These are phyloP conservation scores for Vitis cinerea DNA, from an alignment of 164 flowering plant genomes.

Conservation along the genomic window DNA sequence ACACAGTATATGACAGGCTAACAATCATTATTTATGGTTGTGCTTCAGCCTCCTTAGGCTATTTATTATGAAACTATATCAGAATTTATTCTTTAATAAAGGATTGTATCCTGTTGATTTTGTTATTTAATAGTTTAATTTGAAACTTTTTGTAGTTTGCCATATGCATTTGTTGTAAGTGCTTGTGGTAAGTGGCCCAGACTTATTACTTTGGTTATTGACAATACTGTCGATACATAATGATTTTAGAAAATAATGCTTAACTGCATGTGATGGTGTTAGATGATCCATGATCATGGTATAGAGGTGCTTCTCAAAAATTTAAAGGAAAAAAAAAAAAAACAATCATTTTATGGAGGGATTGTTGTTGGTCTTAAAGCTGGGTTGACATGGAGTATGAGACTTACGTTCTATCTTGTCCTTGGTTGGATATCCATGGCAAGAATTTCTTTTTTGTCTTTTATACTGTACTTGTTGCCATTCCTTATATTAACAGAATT, in stretches of 20 bases:
- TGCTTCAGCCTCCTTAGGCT: too few relatives aligned
- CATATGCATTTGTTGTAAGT: not conserved
- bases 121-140: too few relatives aligned
- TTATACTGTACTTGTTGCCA: not conserved
- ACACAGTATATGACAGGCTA: too few relatives aligned
- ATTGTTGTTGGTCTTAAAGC: not conserved
- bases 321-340: too few relatives aligned
- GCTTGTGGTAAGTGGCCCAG: not conserved
- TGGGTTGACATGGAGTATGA: constrained; percentile 1
- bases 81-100: too few relatives aligned
- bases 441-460: not conserved
- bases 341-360: not conserved
- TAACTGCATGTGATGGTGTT: not conserved
- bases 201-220: not conserved
- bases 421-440: not conserved
- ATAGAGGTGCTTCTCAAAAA: too few relatives aligned
- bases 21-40: too few relatives aligned
- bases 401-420: not conserved
- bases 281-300: not conserved
- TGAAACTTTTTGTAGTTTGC: too few relatives aligned
- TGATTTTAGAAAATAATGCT: not conserved
- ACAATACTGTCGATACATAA: not conserved
- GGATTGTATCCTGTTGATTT: too few relatives aligned
- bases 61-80: too few relatives aligned
- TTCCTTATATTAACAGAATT: not conserved